Conservation (phyloP, 2,329 filamentous ascomycete genomes). For the Botrytis hyacinthi region DNA sequence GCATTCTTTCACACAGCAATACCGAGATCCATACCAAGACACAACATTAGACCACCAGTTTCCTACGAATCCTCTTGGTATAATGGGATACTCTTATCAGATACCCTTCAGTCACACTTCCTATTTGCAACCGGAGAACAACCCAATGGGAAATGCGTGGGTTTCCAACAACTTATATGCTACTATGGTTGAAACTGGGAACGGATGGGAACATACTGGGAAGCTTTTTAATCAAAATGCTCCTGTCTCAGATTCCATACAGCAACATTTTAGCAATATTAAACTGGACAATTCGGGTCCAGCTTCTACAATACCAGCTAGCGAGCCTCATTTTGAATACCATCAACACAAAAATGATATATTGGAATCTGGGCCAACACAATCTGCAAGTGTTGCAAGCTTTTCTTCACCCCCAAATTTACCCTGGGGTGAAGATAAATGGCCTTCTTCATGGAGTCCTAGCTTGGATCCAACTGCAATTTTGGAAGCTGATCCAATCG, state of each 20-base stretch:
- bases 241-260: not conserved
- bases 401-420: slow-evolving; percentile 27
- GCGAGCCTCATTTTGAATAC: not conserved
- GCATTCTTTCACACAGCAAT: slow-evolving; percentile 2
- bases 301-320: not conserved
- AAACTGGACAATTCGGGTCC: not conserved
- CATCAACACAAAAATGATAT: not conserved
- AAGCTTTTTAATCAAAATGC: slow-evolving; percentile 20
- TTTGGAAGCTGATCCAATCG: slow-evolving; percentile 26
- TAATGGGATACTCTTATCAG: not conserved
- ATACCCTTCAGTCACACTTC: not conserved
- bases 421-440: slow-evolving; percentile 30
- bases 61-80: not conserved
- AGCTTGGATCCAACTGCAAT: slow-evolving; percentile 20
- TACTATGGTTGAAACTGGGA: slow-evolving; percentile 31
- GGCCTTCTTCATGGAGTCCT: slow-evolving; percentile 32
- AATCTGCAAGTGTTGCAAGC: slow-evolving; percentile 17
- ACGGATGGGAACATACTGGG: slow-evolving; percentile 25
- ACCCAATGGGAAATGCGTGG: slow-evolving; percentile 25
- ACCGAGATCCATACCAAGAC: slow-evolving; percentile 10
- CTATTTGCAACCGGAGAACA: slow-evolving; percentile 19
- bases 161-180: slow-evolving; percentile 33
- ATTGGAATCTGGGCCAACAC: not conserved
- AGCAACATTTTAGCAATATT: not conserved
- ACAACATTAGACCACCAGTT: not conserved